phyloP scores from a whole-genome alignment of 2,329 filamentous ascomycete genomes.

The Nigrospora oryzae region DNA sequence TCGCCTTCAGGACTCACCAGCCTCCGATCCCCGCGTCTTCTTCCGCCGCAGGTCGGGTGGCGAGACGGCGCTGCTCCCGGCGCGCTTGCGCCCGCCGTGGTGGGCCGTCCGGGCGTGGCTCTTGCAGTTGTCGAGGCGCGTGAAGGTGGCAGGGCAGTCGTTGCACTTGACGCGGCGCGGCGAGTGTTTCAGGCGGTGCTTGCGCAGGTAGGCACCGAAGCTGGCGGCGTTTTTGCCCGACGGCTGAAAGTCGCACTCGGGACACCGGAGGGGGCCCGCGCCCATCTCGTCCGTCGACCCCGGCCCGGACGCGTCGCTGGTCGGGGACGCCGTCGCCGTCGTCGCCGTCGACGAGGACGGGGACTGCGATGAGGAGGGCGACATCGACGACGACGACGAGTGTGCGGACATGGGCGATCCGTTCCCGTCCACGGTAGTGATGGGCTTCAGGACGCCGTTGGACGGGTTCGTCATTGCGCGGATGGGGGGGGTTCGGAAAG shows the following conservation, averaged over 20 bases:
- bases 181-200: not conserved
- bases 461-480: too few species aligned
- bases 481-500: too few species aligned
- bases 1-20: too few species aligned
- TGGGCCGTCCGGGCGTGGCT: not conserved
- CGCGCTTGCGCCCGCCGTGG: not conserved
- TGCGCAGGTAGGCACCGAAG: not conserved
- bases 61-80: not conserved
- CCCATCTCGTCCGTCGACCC: too few species aligned
- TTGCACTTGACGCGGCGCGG: not conserved
- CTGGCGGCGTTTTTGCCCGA: not conserved
- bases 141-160: not conserved
- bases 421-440: too few species aligned
- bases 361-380: too few species aligned
- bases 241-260: not conserved
- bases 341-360: too few species aligned
- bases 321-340: too few species aligned
- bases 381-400: too few species aligned
- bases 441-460: too few species aligned
- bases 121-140: not conserved
- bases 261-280: not conserved
- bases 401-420: too few species aligned
- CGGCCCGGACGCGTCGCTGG: too few species aligned
- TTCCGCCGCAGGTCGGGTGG: not conserved
- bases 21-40: not conserved